Base-by-base conservation (phyloP, 768 basidiomycete genomes). In the Amanita pseudoporphyria region DNA sequence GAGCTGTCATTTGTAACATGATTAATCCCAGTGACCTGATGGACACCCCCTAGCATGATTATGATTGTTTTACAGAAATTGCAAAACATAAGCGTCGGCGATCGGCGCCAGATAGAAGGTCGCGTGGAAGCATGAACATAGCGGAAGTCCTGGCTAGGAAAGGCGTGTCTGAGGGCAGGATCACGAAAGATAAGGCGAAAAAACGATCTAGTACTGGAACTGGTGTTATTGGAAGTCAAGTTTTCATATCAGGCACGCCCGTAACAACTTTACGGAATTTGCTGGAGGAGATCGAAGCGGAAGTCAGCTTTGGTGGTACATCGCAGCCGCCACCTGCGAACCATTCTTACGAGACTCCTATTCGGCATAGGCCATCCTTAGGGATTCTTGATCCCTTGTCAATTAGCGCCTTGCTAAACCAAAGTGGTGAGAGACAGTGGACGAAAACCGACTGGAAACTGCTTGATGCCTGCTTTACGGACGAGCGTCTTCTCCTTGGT, bases 401-500 rank as follows among this genome's bases (percentile, higher is more conserved):
- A 14, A 9, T 50, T 16, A 21, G 19, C 28, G 33, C 37, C 22
- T 51, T 45, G 16, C 31, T 36, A 6, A 56, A 55, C 4, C 57
- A 47, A 31, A 30, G 22, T 9, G 47, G 36, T 18, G 54, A 61
- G 44, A 58, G 62, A 14, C 66, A 64, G 35, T 93, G 89, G 89
- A 70, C 72, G 3, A 84, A 82, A 58, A 76, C 77, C 18, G 84
- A 90, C 45, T 93, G 89, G 89, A 89, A 84, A 61, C 59, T 71
- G 42, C 69, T 93, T 43, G 89, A 92, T 62, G 77, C 76, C 19
- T 87, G 85, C 57, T 83, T 90, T 54, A 82, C 84, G 9, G 83
- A 86, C 47, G 79, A 83, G 60, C 70, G 84, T 28, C 62, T 84
- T 12, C 71, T 72, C 2, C 55, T 77, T 40, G 78, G 71, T 2